Conservation (phyloP, 2,329 filamentous ascomycete species). For the Xylariales sp. region DNA sequence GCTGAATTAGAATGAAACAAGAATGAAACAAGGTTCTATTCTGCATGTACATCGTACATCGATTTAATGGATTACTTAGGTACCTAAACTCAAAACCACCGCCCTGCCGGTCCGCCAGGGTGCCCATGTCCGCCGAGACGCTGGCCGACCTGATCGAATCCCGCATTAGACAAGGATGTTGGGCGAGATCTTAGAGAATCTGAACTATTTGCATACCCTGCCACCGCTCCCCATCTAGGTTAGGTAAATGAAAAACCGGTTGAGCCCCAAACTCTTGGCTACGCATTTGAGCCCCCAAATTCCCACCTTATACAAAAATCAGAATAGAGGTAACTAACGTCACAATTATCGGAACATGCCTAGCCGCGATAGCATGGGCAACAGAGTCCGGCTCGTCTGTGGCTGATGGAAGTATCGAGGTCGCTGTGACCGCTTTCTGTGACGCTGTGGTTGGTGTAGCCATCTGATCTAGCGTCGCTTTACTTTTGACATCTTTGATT, state of each 20-base stretch:
- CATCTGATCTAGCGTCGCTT: slow-evolving; percentile 16
- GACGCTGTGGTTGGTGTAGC: neutral
- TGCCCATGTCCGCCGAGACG: no score
- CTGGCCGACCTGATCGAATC: neutral
- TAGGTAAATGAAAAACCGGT: neutral
- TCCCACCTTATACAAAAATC: neutral
- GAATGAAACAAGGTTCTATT: neutral
- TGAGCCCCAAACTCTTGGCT: neutral
- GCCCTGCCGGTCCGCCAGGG: no score
- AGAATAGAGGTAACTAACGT: slow-evolving; percentile 6
- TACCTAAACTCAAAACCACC: no score
- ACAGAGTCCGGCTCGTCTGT: slow-evolving; percentile 11
- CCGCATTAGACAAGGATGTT: no score
- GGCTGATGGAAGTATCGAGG: slow-evolving; percentile 2
- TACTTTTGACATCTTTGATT: slow-evolving; percentile 57
- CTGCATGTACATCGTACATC: no score
- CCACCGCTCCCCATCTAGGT: neutral
- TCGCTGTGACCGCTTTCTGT: neutral
- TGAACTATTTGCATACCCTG: neutral
- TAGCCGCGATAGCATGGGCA: neutral
- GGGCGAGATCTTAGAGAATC: no score
- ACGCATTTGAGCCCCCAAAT: neutral
- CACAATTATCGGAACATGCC: neutral
- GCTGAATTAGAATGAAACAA: neutral
- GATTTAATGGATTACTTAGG: no score